Conservation (phyloP, 2,329 filamentous ascomycete species). For the Fusarium anguioides region DNA sequence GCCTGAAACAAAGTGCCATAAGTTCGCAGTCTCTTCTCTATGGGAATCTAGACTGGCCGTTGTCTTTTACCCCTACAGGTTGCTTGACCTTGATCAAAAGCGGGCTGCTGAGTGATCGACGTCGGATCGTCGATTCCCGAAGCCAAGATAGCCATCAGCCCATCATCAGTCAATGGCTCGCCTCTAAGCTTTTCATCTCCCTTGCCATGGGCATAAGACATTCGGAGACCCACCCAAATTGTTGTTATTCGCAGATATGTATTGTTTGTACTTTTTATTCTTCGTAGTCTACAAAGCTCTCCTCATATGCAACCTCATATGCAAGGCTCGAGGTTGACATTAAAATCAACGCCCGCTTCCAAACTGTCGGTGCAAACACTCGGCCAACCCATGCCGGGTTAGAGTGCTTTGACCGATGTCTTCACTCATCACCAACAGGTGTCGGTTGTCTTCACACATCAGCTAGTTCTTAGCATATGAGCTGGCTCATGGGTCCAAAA, state of each 20-base stretch:
- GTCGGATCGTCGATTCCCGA: slow-evolving; percentile 38
- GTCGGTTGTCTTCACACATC: not conserved
- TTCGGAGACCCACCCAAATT: not conserved
- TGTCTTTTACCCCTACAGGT: not conserved
- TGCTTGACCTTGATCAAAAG: slow-evolving; percentile 9
- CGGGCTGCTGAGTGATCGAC: slow-evolving; percentile 38
- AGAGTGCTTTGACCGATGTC: not conserved
- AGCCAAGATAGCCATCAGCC: slow-evolving; percentile 8
- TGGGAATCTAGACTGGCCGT: not conserved
- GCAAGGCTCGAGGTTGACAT: slow-evolving; percentile 2
- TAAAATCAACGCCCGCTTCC: slow-evolving; percentile 17
- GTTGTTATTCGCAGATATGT: not conserved
- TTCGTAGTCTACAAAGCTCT: not conserved
- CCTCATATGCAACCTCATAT: not conserved
- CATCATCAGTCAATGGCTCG: slow-evolving; percentile 16
- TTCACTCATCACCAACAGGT: slow-evolving; percentile 2
- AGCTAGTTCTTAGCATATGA: not conserved
- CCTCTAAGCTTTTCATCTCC: not conserved
- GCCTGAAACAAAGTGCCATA: not conserved
- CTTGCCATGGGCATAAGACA: slow-evolving; percentile 10
- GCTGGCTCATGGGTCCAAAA: not conserved
- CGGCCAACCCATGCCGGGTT: not conserved
- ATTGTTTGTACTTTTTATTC: not conserved
- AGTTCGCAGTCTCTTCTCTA: not conserved
- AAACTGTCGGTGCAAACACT: slow-evolving; percentile 9